phyloP scores from a whole-genome alignment of 2,329 filamentous ascomycete species.

The Penicillium glabrum region DNA sequence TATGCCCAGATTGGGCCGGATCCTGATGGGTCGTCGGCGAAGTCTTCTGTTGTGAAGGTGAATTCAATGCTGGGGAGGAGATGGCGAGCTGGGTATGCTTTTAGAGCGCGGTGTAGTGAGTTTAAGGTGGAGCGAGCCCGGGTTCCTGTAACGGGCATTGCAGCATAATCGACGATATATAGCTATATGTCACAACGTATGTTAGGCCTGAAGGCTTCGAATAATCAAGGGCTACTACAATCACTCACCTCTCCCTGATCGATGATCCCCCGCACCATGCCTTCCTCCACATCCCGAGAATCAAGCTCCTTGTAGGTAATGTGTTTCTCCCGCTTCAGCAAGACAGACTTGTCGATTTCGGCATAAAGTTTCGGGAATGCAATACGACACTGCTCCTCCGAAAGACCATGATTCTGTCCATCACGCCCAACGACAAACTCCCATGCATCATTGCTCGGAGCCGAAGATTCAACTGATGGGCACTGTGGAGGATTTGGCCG shows the following conservation, averaged over 20 bases:
- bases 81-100: slow-evolving; percentile 37
- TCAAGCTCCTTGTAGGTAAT: slow-evolving; percentile 39
- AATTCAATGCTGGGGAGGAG: slow-evolving; percentile 52
- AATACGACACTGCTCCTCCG: slow-evolving; percentile 35
- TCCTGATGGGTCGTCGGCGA: slow-evolving; percentile 28
- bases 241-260: slow-evolving; percentile 36
- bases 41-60: slow-evolving; percentile 50
- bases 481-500: slow-evolving; percentile 2
- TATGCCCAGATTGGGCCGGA: slow-evolving; percentile 45
- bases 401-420: slow-evolving; percentile 38
- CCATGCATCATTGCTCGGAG: slow-evolving; percentile 24
- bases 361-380: slow-evolving; percentile 43
- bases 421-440: slow-evolving; percentile 35
- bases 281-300: slow-evolving; percentile 31
- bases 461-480: neutral
- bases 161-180: slow-evolving; percentile 37
- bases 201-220: neutral
- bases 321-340: slow-evolving; percentile 16
- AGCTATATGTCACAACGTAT: slow-evolving; percentile 22
- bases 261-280: slow-evolving; percentile 39
- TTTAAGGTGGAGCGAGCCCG: slow-evolving; percentile 46
- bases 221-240: neutral
- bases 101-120: slow-evolving; percentile 50
- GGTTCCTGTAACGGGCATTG: slow-evolving; percentile 34
- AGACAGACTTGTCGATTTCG: slow-evolving; percentile 37